Evolutionary conservation across 768 basidiomycete genomes (phyloP).

Genomic region (Dacryopinax spathularia): DNA sequence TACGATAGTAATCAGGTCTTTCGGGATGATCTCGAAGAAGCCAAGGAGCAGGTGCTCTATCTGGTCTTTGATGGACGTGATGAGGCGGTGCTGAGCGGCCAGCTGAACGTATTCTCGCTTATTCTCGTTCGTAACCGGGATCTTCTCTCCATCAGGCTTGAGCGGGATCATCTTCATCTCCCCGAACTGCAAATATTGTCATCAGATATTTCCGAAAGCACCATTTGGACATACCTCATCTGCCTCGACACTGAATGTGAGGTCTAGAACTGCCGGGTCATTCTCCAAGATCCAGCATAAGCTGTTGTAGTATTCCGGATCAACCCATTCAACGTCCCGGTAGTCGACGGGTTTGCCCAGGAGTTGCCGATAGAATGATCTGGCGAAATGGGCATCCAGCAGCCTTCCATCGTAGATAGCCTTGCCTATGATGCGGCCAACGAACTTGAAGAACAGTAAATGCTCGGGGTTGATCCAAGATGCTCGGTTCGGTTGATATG

Average conservation of each 20-base stretch:
- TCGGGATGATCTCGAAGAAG: slow-evolving; percentile 96
- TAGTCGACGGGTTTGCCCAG: slow-evolving; percentile 91
- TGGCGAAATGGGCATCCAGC: slow-evolving; percentile 94
- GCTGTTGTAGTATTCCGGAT: slow-evolving; percentile 96
- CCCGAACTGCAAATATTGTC: slow-evolving; percentile 49
- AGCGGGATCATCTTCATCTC: slow-evolving; percentile 75
- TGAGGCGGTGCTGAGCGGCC: slow-evolving; percentile 84
- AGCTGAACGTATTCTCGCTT: slow-evolving; percentile 91
- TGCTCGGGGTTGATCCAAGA: slow-evolving; percentile 93
- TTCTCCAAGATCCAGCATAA: slow-evolving; percentile 98
- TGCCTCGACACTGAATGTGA: slow-evolving; percentile 90
- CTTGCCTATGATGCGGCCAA: slow-evolving; percentile 93
- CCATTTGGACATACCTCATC: slow-evolving; percentile 56
- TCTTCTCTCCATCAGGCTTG: slow-evolving; percentile 68
- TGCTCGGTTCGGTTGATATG: slow-evolving; percentile 92
- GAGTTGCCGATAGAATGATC: slow-evolving; percentile 89
- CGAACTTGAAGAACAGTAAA: slow-evolving; percentile 94
- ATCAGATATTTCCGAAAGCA: slow-evolving; percentile 6
- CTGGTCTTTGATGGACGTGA: slow-evolving; percentile 90
- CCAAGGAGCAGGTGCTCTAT: slow-evolving; percentile 79
- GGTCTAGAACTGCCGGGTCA: slow-evolving; percentile 69
- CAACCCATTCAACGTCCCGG: slow-evolving; percentile 91
- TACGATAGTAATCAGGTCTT: slow-evolving; percentile 85
- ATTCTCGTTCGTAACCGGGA: slow-evolving; percentile 91
- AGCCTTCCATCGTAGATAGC: slow-evolving; percentile 93